Evolutionary conservation across 805 yeast species (phyloP).

Genomic region (Cyberlindnera mycetangii): DNA sequence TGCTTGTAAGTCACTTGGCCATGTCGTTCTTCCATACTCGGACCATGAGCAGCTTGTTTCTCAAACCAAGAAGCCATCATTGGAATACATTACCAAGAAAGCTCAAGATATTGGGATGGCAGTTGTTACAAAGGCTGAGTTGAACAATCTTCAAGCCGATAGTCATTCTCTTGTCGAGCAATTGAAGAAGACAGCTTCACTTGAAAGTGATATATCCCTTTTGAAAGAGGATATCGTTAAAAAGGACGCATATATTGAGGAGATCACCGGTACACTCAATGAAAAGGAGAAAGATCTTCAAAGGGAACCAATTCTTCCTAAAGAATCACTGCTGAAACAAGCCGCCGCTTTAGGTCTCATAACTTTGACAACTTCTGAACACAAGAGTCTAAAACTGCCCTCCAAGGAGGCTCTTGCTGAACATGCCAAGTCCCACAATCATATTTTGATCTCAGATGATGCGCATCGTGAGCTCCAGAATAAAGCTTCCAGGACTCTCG

Average conservation of each 20-base stretch:
- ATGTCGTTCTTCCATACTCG: constrained; percentile 7
- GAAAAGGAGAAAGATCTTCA: constrained; percentile 16
- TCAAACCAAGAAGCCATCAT: constrained; percentile 24
- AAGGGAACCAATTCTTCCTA: constrained; percentile 15
- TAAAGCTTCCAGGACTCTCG: constrained; percentile 21
- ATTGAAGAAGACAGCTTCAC: constrained; percentile 3
- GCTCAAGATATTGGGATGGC: constrained; percentile 23
- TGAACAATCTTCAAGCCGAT: constrained; percentile 3
- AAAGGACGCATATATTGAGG: constrained; percentile 17
- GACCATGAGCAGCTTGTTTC: constrained; percentile 20
- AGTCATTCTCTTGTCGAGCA: constrained; percentile 7
- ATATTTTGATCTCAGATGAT: constrained; percentile 18
- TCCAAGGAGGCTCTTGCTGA: constrained; percentile 6
- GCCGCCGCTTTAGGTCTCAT: constrained; percentile 16
- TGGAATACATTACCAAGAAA: constrained; percentile 20
- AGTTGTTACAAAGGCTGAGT: constrained; percentile 12
- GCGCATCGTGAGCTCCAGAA: constrained; percentile 8
- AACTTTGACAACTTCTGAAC: constrained; percentile 11
- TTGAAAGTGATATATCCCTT: neutral
- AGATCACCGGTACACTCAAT: constrained; percentile 9
- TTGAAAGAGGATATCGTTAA: constrained; percentile 12
- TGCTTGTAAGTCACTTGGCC: constrained; percentile 5
- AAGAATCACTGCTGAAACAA: constrained; percentile 14
- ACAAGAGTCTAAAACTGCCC: constrained; percentile 11
- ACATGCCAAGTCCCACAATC: constrained; percentile 12